Percentiles rank a stretch among this genome's conserved stretches.
Conservation (phyloP, 1,284 basidiomycete species). For the Ganoderma boninense region DNA sequence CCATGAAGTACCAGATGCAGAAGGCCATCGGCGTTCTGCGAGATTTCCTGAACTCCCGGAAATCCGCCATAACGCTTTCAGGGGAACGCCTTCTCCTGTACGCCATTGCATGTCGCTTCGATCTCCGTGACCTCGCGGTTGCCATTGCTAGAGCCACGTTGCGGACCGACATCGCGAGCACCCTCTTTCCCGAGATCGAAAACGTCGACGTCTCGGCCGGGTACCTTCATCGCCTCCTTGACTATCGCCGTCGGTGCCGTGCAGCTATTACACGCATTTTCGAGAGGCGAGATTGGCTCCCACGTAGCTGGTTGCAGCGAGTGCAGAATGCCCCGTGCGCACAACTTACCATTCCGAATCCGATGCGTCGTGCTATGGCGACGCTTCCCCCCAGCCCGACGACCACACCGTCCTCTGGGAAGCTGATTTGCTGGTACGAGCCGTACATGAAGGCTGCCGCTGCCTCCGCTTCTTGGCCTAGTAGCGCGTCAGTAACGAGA, state of each 20-base stretch:
- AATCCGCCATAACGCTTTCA: no score
- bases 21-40: conserved; percentile 6
- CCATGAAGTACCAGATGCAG: conserved; percentile 49
- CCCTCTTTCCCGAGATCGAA: neutral
- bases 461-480: neutral
- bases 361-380: no score
- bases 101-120: conserved; percentile 21
- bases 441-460: neutral
- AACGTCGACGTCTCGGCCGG: conserved; percentile 20
- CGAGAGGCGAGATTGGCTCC: neutral
- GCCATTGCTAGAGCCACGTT: conserved; percentile 14
- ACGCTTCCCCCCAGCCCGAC: no score
- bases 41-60: neutral
- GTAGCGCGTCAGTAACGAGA: neutral
- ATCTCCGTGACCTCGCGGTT: conserved; percentile 15
- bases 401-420: neutral
- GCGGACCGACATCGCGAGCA: neutral
- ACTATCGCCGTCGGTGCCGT: conserved; percentile 25
- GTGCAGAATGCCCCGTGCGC: neutral
- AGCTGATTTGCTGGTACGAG: neutral
- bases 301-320: neutral
- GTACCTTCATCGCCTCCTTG: conserved; percentile 26
- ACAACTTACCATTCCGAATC: neutral
- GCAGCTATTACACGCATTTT: conserved; percentile 17
- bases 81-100: conserved; percentile 12